Percentiles rank a stretch among this genome's conserved stretches.
These are phyloP conservation scores for Aspergillus hortae DNA, from an alignment of 2,329 filamentous ascomycete species.

Conservation along the genomic window DNA sequence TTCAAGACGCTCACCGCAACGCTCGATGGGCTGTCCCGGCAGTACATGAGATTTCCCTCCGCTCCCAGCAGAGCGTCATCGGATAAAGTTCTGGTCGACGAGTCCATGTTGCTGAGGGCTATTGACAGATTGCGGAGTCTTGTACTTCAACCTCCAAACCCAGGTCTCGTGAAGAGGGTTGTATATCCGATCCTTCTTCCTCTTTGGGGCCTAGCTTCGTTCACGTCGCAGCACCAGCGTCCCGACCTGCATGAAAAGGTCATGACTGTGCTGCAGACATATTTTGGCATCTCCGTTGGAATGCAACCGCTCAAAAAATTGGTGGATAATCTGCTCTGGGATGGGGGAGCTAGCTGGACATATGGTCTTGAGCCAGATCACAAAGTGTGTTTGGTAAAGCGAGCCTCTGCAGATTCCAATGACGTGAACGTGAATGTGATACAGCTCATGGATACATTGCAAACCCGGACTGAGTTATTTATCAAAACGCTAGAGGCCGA, in stretches of 20 bases:
- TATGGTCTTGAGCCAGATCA: conserved; percentile 24
- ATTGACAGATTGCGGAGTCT: conserved; percentile 35
- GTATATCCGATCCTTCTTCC: conserved; percentile 39
- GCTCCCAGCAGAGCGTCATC: neutral
- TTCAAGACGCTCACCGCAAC: conserved; percentile 36
- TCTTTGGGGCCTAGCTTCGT: conserved; percentile 40
- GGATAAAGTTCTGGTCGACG: conserved; percentile 21
- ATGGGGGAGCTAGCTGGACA: conserved; percentile 38
- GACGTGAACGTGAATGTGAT: conserved; percentile 30
- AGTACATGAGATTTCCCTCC: conserved; percentile 23
- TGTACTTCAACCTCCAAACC: conserved; percentile 41
- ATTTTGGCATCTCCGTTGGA: conserved; percentile 39
- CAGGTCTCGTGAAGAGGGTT: conserved; percentile 40
- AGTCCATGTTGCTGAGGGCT: conserved; percentile 26
- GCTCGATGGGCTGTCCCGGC: conserved; percentile 19
- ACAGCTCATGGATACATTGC: conserved; percentile 31
- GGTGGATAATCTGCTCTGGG: conserved; percentile 39
- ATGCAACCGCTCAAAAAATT: conserved; percentile 35
- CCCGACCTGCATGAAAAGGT: conserved; percentile 25
- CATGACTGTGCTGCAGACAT: conserved; percentile 34
- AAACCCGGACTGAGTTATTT: conserved; percentile 36
- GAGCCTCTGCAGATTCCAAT: conserved; percentile 12
- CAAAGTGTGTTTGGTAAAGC: conserved; percentile 26
- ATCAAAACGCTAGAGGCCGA: conserved; percentile 35
- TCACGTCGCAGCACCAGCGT: conserved; percentile 29